Conservation (phyloP, 306 rosid species). For the Clitoria ternatea region DNA sequence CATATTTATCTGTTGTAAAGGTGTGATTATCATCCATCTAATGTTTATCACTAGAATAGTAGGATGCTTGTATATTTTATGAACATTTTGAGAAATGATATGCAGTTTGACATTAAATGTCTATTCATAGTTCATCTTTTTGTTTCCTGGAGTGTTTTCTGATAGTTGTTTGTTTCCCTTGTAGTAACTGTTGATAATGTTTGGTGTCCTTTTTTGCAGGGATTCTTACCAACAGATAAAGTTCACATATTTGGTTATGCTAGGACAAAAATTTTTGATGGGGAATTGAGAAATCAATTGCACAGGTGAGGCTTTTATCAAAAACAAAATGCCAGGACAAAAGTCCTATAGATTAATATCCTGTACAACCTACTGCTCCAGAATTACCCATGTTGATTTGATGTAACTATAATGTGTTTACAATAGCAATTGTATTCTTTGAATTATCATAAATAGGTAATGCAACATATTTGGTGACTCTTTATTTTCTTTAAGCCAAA, state of each 20-base stretch:
- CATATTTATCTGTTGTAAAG: no score
- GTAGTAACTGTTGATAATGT: neutral
- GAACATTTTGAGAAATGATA: no score
- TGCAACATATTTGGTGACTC: neutral
- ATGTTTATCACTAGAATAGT: no score
- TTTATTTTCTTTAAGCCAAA: neutral
- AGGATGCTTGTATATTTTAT: no score
- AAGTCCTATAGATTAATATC: neutral
- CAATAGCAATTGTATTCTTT: neutral
- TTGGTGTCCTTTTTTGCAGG: conserved; percentile 35
- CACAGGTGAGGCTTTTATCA: conserved; percentile 51
- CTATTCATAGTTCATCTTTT: neutral
- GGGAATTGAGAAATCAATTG: conserved; percentile 65
- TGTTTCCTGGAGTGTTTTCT: neutral
- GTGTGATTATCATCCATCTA: no score
- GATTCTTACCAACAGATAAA: conserved; percentile 57
- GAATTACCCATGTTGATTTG: neutral
- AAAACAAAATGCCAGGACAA: neutral
- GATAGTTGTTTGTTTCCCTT: neutral
- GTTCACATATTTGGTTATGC: conserved; percentile 90
- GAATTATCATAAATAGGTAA: conserved; percentile 11
- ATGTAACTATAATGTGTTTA: neutral
- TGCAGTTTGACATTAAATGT: neutral
- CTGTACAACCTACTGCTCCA: neutral
- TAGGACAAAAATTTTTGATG: conserved; percentile 70